Evolutionary conservation across 768 basidiomycete genomes (phyloP).

Genomic region (Tulasnella calospora): DNA sequence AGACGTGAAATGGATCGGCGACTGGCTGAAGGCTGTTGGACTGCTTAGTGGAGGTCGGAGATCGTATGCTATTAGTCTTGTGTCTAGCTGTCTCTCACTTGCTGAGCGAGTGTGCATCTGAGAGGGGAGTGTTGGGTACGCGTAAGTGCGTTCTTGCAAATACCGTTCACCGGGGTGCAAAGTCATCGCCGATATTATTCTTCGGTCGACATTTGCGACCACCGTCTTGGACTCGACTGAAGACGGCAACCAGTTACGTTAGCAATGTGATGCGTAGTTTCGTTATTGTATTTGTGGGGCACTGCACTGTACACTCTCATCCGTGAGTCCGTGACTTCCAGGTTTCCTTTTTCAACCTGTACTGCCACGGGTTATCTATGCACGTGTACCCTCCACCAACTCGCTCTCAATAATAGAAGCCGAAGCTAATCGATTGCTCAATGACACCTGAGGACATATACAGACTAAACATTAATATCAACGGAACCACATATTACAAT

Average conservation of each 20-base stretch:
- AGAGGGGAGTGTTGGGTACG: background rate
- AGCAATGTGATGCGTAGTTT: too few relatives aligned
- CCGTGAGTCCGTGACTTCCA: too few relatives aligned
- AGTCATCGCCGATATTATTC: background rate
- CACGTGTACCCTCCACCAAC: too few relatives aligned
- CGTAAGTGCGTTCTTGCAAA: background rate
- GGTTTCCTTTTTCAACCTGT: too few relatives aligned
- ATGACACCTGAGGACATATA: background rate
- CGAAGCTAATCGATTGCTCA: too few relatives aligned
- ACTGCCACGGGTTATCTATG: too few relatives aligned
- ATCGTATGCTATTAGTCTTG: background rate
- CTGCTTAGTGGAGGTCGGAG: background rate
- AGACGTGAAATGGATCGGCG: background rate
- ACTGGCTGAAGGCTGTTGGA: background rate
- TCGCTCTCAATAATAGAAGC: too few relatives aligned
- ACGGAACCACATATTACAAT: too few relatives aligned
- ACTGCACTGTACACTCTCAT: too few relatives aligned
- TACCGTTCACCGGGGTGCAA: background rate
- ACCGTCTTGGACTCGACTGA: too few relatives aligned
- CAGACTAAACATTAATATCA: background rate
- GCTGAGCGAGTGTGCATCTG: background rate
- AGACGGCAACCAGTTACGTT: too few relatives aligned
- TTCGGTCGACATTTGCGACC: background rate
- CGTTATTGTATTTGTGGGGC: too few relatives aligned
- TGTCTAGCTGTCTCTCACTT: background rate